Percentiles rank a stretch among this genome's conserved stretches.
Evolutionary conservation across 495 filamentous ascomycete species (phyloP).

Genomic region (Saxophila tyrrhenica): DNA sequence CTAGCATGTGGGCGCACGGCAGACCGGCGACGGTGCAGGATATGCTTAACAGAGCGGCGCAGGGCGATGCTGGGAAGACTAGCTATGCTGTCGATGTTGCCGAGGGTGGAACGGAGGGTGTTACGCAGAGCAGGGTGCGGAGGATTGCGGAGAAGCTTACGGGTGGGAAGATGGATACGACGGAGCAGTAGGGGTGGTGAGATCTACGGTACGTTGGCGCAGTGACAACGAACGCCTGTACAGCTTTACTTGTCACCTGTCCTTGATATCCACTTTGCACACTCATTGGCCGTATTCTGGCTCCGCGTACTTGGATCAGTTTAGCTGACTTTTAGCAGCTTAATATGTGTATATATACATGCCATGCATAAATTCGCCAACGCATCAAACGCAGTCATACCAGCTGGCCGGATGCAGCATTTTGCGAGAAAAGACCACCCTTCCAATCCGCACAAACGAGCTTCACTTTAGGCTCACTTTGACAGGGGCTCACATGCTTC

Average conservation of each 20-base stretch:
- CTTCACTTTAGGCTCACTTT: too few relatives aligned
- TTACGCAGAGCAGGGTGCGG: conserved; percentile 46
- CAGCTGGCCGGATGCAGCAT: too few relatives aligned
- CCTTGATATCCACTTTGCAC: background rate
- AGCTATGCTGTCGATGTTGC: conserved; percentile 2
- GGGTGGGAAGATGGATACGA: conserved; percentile 57
- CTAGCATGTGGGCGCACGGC: conserved; percentile 49
- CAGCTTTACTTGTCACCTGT: background rate
- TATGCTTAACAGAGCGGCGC: conserved; percentile 29
- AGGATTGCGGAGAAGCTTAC: conserved; percentile 57
- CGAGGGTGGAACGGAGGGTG: conserved; percentile 23
- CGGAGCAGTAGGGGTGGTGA: conserved; percentile 26
- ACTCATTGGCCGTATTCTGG: too few relatives aligned
- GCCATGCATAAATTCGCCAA: too few relatives aligned
- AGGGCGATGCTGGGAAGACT: conserved; percentile 16
- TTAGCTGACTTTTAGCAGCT: too few relatives aligned
- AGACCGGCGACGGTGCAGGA: conserved; percentile 42
- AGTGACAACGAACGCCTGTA: background rate
- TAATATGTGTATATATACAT: too few relatives aligned
- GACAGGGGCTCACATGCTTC: too few relatives aligned
- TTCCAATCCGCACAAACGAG: too few relatives aligned
- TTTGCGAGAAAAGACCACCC: too few relatives aligned
- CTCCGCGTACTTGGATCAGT: too few relatives aligned
- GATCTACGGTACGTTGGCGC: background rate
- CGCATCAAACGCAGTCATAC: too few relatives aligned